phyloP scores from a whole-genome alignment of 2,329 filamentous ascomycete genomes.

The Ophiostoma ips region DNA sequence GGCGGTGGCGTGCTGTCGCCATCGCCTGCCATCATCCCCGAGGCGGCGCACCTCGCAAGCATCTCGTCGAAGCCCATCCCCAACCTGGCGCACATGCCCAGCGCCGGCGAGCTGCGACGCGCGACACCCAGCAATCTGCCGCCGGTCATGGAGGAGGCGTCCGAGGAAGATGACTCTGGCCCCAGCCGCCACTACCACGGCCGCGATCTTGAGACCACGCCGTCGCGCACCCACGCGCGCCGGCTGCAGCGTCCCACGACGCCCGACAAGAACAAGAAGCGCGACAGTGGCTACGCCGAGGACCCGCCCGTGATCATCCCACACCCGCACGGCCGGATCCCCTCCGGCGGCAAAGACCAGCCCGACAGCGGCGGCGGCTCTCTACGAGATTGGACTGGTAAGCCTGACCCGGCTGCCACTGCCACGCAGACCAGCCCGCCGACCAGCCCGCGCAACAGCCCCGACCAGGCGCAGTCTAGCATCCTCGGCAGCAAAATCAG shows the following conservation, averaged over 20 bases:
- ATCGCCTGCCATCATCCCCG: slow-evolving; percentile 8
- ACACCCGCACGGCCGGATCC: no score
- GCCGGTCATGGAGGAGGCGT: slow-evolving; percentile 37
- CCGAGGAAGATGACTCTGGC: slow-evolving; percentile 26
- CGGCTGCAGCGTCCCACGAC: background rate
- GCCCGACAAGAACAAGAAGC: slow-evolving; percentile 20
- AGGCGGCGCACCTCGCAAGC: slow-evolving; percentile 1
- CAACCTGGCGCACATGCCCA: slow-evolving; percentile 4
- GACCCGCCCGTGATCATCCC: slow-evolving; percentile 16
- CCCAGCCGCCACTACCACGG: slow-evolving; percentile 10
- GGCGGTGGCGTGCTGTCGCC: slow-evolving; percentile 2
- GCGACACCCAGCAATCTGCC: slow-evolving; percentile 28
- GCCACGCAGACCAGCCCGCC: no score
- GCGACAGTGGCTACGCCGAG: slow-evolving; percentile 36
- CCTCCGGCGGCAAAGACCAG: no score
- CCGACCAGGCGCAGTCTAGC: background rate
- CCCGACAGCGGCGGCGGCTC: no score
- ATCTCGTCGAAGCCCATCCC: slow-evolving; percentile 3
- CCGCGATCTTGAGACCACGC: slow-evolving; percentile 8
- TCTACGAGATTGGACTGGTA: no score
- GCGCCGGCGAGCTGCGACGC: slow-evolving; percentile 9
- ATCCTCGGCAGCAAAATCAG: background rate
- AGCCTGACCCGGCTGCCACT: no score
- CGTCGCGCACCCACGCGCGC: slow-evolving; percentile 2
- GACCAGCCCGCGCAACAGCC: background rate